phyloP scores from a whole-genome alignment of 768 basidiomycete species.

The Collybia sp. region DNA sequence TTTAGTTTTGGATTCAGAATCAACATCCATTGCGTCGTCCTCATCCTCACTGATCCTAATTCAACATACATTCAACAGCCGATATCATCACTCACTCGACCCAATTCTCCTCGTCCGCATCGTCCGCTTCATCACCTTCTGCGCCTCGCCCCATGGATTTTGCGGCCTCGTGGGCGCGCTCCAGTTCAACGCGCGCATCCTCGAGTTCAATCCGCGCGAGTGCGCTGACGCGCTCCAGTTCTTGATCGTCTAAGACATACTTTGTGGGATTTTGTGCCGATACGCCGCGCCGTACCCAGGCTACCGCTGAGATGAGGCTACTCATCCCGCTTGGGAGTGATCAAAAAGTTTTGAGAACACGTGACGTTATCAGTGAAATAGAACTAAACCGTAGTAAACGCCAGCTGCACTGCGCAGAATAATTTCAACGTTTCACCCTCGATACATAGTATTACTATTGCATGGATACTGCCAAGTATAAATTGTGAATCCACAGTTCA shows the following conservation, averaged over 20 bases:
- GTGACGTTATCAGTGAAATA: not conserved
- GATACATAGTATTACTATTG: not conserved
- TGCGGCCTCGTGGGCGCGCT: constrained; percentile 75
- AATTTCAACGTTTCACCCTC: not conserved
- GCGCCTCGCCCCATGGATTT: constrained; percentile 64
- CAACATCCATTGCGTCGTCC: constrained; percentile 61
- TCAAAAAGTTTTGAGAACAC: not conserved
- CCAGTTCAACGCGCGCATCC: constrained; percentile 82
- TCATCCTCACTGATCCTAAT: constrained; percentile 25
- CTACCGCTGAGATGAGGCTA: constrained; percentile 68
- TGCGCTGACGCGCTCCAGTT: constrained; percentile 84
- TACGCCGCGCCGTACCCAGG: constrained; percentile 82
- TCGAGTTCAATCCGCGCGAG: constrained; percentile 87
- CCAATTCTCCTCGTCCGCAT: constrained; percentile 61
- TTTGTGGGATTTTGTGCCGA: constrained; percentile 72
- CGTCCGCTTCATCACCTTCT: constrained; percentile 64
- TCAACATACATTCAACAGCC: constrained; percentile 8
- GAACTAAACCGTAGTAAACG: too few species aligned
- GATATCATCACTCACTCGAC: constrained; percentile 69
- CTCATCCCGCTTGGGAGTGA: constrained; percentile 40
- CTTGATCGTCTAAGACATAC: constrained; percentile 87
- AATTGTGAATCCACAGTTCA: not conserved
- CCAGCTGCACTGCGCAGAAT: not conserved
- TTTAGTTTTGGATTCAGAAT: constrained; percentile 27
- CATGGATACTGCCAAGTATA: not conserved